Evolutionary conservation across 148 eudicot species (phyloP), one percentile per base, ranked within the genome.

Genomic region (Chenopodium suecicum): DNA sequence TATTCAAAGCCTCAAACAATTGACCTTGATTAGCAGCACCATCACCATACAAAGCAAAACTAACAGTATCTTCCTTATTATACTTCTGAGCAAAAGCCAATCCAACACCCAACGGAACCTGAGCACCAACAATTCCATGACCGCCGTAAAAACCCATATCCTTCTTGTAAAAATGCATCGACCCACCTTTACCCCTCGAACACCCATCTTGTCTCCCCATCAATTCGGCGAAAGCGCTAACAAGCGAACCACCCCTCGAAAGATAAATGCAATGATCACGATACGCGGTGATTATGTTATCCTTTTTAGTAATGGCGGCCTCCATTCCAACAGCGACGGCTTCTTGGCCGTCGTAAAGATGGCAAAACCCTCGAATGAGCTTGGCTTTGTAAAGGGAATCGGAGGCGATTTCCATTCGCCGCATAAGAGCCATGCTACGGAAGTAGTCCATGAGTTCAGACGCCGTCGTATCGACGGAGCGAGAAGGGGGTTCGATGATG

Each of bases 1-100:
- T 94, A 86, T 96, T 96, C 84, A 96, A 85, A 13, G 98, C 99
- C 87, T 96, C 99, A 83, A 94, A 96, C 83, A 96, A 79, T 79
- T 96, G 98, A 1, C 98, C 99, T 82, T 96, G 99, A 86, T 96
- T 96, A 0, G 99, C 99, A 2, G 99, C 99, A 4, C 99, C 99
- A 84, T 96, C 99, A 5, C 99, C 99, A 79, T 96, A 96, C 82
- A 96, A 14, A 0, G 95, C 83, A 83, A 96, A 96, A 4, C 86
- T 88, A 8, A 94, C 98, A 64, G 76, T 75, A 58, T 94, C 98
- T 67, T 96, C 99, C 73, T 94, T 96, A 1, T 79, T 79, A 77
- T 94, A 96, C 91, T 96, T 96, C 77, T 94, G 98, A 13, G 97
- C 99, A 86, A 96, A 96, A 10, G 99, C 94, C 82, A 96, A 81